Base-by-base conservation (phyloP, 148 eudicot species). In the Chenopodium album region DNA sequence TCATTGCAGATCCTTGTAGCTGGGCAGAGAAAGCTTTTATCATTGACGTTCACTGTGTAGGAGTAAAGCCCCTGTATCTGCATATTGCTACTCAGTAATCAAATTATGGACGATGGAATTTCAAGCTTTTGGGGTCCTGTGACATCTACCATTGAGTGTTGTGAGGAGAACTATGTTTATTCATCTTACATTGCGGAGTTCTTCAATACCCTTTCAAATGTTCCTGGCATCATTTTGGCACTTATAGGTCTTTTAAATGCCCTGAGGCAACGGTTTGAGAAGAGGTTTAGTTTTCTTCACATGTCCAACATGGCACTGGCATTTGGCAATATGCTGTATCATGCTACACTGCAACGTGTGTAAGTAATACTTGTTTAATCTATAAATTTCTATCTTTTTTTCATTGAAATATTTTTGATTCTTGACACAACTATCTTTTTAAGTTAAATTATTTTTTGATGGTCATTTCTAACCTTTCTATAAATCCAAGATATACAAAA, bases 81-180 rank as follows among this genome's bases (percentile, higher is more conserved):
- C 59, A 52, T 20, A 74, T 60, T 16, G 28, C n/a, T 72, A 41
- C 19, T 20, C 19, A 41, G 19, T 8, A 10, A 82, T 59, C 73
- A 71, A 83, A 72, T 76, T 79, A 93, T 93, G 97, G 94, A 86
- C 64, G 92, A 86, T 86, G 92, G 87, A 73, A 78, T 91, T 72
- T 84, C 95, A 54, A 91, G 91, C 88, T 93, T 93, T 62, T 93
- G 97, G 97, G 97, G 97, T 46, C 97, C 97, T 76, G 97, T 93
- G 79, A 93, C 97, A 62, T 93, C 97, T 63, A 89, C 91, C 41
- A 87, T 85, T 48, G 97, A 93, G 81, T 90, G 92, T 79, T 93
- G 95, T 84, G 95, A 93, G 89, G 84, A 77, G 85, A 93, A 93
- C 77, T 92, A 90, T 84, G 91, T 87, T 68, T 83, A 87, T 81